A percentile compares a stretch with the other conserved stretches of the same genome.
These are phyloP conservation scores for Tetradesmus lagerheimii DNA, from an alignment of 139 green algal species.

Conservation along the genomic window DNA sequence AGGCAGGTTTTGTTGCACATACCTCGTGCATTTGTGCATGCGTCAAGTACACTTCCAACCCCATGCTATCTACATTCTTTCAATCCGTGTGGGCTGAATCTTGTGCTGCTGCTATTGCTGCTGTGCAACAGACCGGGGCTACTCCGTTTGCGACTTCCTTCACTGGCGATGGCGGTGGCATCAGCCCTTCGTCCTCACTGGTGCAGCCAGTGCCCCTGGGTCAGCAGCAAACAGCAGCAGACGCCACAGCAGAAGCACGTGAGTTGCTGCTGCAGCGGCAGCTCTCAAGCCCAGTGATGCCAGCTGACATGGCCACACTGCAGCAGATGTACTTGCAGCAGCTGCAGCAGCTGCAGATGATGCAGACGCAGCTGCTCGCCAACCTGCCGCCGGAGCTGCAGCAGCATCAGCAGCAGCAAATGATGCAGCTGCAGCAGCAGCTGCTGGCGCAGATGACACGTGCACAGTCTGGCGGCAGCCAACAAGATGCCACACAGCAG, in stretches of 20 bases:
- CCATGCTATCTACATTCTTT: not conserved
- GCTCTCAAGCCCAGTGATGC: not conserved
- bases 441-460: not conserved
- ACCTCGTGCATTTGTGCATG: too few relatives aligned
- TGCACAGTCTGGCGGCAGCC: not conserved
- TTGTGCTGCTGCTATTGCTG: not conserved
- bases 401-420: not conserved
- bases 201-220: not conserved
- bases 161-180: not conserved
- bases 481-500: not conserved
- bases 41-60: too few relatives aligned
- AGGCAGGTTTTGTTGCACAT: too few relatives aligned
- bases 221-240: not conserved
- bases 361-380: not conserved
- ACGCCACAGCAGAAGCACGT: not conserved
- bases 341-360: conserved; percentile 18
- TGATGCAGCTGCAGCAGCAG: conserved; percentile 6
- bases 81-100: too few relatives aligned
- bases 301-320: not conserved
- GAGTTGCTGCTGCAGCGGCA: not conserved
- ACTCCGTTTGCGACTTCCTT: not conserved
- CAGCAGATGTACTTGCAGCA: conserved; percentile 19
- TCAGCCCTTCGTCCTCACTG: not conserved
- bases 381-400: conserved; percentile 17
- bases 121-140: not conserved